Conservation (phyloP, 768 basidiomycete species). For the Tricholoma hemisulphureum region DNA sequence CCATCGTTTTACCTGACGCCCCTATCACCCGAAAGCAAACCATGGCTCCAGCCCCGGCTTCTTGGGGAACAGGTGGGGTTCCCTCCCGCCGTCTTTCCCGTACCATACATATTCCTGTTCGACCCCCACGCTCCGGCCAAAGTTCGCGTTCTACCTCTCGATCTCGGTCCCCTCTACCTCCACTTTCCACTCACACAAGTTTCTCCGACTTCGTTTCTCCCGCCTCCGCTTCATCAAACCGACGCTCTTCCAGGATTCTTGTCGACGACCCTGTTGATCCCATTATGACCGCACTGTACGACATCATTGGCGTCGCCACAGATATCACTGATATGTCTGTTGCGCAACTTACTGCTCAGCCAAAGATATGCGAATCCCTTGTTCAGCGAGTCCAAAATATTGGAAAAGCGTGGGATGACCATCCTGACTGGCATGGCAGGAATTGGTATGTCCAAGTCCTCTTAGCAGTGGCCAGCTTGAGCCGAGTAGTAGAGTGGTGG, state of each 20-base stretch:
- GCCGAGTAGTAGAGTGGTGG: constrained; percentile 99
- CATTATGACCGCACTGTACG: constrained; percentile 87
- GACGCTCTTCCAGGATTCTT: constrained; percentile 78
- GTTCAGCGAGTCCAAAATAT: constrained; percentile 90
- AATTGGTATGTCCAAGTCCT: constrained; percentile 98
- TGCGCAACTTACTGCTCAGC: constrained; percentile 78
- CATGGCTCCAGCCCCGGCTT: constrained; percentile 44
- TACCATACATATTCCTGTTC: constrained; percentile 72
- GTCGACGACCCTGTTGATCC: constrained; percentile 86
- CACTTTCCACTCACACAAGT: constrained; percentile 59
- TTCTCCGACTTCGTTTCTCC: constrained; percentile 54
- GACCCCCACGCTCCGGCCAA: constrained; percentile 67
- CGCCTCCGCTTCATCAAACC: constrained; percentile 51
- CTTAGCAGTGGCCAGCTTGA: constrained; percentile 92
- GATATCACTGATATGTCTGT: constrained; percentile 91
- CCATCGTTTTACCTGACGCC: constrained; percentile 59
- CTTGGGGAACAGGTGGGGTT: constrained; percentile 55
- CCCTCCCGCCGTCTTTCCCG: constrained; percentile 82
- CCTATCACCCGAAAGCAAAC: constrained; percentile 66
- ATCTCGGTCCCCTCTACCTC: constrained; percentile 89
- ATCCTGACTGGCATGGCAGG: constrained; percentile 96
- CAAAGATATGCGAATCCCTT: constrained; percentile 81
- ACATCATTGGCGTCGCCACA: constrained; percentile 89
- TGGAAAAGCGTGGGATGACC: constrained; percentile 95
- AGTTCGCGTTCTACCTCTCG: constrained; percentile 94